Evolutionary conservation across 2,329 filamentous ascomycete genomes (phyloP).

Genomic region (Epichloe baconii): DNA sequence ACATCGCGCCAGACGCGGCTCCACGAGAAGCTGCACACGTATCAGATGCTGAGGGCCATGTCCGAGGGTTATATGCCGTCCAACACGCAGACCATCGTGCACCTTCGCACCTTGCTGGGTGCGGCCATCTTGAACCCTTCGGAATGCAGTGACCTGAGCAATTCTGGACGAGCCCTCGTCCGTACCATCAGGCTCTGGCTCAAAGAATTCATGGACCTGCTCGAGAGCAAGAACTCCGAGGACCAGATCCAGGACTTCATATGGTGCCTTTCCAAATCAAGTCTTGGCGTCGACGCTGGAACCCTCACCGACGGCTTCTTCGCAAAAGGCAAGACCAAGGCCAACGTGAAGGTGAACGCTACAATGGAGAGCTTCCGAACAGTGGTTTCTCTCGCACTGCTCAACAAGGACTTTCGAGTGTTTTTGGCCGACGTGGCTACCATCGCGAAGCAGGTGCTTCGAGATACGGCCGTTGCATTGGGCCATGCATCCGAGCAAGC

Average conservation of each 20-base stretch:
- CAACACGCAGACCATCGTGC: conserved; percentile 69
- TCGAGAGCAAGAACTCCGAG: conserved; percentile 67
- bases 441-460: conserved; percentile 72
- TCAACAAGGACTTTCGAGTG: conserved; percentile 80
- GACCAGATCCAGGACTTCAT: conserved; percentile 89
- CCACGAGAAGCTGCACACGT: conserved; percentile 82
- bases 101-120: conserved; percentile 65
- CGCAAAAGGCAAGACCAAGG: conserved; percentile 18
- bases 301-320: conserved; percentile 17
- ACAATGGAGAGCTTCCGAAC: conserved; percentile 71
- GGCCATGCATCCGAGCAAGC: conserved; percentile 63
- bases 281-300: conserved; percentile 30
- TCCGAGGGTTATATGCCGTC: conserved; percentile 83
- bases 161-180: conserved; percentile 60
- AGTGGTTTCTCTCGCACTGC: conserved; percentile 70
- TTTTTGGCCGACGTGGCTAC: conserved; percentile 71
- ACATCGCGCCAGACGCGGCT: conserved; percentile 64
- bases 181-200: conserved; percentile 63
- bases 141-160: conserved; percentile 54
- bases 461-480: conserved; percentile 69
- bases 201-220: conserved; percentile 65
- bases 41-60: conserved; percentile 79
- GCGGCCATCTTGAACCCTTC: conserved; percentile 62
- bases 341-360: conserved; percentile 19
- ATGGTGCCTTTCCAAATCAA: conserved; percentile 70